These are phyloP conservation scores for Gonapodya sp. DNA, from an alignment of 192 early-diverging fungal genomes.

Conservation along the genomic window DNA sequence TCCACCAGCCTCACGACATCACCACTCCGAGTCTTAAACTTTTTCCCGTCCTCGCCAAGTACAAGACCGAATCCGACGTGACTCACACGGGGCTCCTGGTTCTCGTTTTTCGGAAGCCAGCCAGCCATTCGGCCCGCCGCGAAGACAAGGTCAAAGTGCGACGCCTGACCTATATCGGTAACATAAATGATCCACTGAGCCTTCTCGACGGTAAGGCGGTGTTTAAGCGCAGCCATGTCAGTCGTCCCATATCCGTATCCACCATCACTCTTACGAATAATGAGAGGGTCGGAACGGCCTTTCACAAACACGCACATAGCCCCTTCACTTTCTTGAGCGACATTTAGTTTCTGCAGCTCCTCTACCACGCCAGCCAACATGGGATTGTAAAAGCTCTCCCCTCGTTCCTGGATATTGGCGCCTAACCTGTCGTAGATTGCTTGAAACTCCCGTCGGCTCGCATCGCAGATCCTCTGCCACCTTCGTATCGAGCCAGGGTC, in stretches of 20 bases:
- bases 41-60: slow-evolving; percentile 60
- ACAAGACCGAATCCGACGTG: slow-evolving; percentile 96
- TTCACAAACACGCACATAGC: slow-evolving; percentile 80
- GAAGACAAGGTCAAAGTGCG: slow-evolving; percentile 73
- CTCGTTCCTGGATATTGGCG: slow-evolving; percentile 87
- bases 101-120: not conserved
- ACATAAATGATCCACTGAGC: slow-evolving; percentile 93
- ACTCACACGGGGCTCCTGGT: not conserved
- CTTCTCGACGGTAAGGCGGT: slow-evolving; percentile 76
- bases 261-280: slow-evolving; percentile 85
- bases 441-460: slow-evolving; percentile 86
- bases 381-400: slow-evolving; percentile 74
- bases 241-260: slow-evolving; percentile 71
- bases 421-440: slow-evolving; percentile 83
- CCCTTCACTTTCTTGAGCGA: slow-evolving; percentile 69
- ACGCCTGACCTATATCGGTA: slow-evolving; percentile 79
- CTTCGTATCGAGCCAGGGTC: slow-evolving; percentile 67
- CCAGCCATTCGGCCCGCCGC: slow-evolving; percentile 79
- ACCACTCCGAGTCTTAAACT: slow-evolving; percentile 88
- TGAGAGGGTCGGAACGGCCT: slow-evolving; percentile 66
- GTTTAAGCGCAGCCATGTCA: slow-evolving; percentile 90
- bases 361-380: slow-evolving; percentile 54
- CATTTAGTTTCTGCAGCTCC: slow-evolving; percentile 58
- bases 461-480: slow-evolving; percentile 81
- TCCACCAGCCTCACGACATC: slow-evolving; percentile 93